Evolutionary conservation across 176 grass and related monocot genomes (phyloP).

Genomic region (Eragrostis nindensis): DNA sequence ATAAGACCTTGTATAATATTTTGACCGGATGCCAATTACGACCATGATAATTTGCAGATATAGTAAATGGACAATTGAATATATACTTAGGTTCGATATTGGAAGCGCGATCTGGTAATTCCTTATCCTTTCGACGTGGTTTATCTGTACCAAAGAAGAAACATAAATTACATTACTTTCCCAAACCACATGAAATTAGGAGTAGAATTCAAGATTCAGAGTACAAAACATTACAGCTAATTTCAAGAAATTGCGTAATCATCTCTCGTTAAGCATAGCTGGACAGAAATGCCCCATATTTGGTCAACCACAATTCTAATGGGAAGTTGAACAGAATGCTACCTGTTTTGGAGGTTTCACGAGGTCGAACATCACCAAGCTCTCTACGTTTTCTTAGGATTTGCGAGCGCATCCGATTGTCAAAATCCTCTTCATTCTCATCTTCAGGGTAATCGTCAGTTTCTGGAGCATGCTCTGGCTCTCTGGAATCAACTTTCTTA

Average conservation of each 20-base stretch:
- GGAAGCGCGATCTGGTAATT: conserved; percentile 53
- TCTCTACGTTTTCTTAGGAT: conserved; percentile 87
- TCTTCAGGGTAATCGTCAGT: conserved; percentile 63
- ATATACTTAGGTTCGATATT: conserved; percentile 26
- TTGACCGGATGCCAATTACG: neutral
- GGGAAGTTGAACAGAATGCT: conserved; percentile 41
- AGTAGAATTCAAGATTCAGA: conserved; percentile 16
- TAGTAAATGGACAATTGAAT: conserved; percentile 2
- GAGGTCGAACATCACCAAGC: conserved; percentile 56
- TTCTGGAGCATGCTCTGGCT: conserved; percentile 39
- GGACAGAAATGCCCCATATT: conserved; percentile 2
- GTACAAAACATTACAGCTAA: conserved; percentile 28
- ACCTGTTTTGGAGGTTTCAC: conserved; percentile 63
- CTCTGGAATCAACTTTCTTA: conserved; percentile 69
- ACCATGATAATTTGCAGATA: neutral
- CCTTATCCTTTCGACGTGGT: conserved; percentile 49
- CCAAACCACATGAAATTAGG: neutral
- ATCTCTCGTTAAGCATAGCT: conserved; percentile 12
- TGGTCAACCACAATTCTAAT: conserved; percentile 4
- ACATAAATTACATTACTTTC: conserved; percentile 16
- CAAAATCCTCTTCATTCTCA: conserved; percentile 79
- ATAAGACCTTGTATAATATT: conserved; percentile 1
- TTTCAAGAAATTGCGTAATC: conserved; percentile 36
- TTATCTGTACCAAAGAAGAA: conserved; percentile 57
- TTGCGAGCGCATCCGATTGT: conserved; percentile 84